These are phyloP conservation scores for Clonostachys byssicola DNA, from an alignment of 2,329 filamentous ascomycete species.

Conservation along the genomic window DNA sequence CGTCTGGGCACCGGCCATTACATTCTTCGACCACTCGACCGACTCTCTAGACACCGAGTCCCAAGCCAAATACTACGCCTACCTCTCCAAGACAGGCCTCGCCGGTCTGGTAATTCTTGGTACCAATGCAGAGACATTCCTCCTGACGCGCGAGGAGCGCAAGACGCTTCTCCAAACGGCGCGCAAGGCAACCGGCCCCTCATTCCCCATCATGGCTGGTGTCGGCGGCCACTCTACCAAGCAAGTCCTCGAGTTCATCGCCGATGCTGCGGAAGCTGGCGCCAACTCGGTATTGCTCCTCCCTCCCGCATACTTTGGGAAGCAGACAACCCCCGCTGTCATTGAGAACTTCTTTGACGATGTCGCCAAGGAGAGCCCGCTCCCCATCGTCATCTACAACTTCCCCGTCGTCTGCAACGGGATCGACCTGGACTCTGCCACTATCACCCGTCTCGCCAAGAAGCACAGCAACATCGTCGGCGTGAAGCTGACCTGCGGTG, in stretches of 20 bases:
- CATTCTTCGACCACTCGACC: slow-evolving; percentile 44
- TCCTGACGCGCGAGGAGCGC: slow-evolving; percentile 56
- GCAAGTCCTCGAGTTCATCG: slow-evolving; percentile 56
- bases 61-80: slow-evolving; percentile 45
- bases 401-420: slow-evolving; percentile 67
- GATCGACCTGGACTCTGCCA: slow-evolving; percentile 62
- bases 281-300: slow-evolving; percentile 59
- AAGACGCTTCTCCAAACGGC: slow-evolving; percentile 51
- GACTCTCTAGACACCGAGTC: slow-evolving; percentile 41
- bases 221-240: slow-evolving; percentile 62
- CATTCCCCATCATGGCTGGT: slow-evolving; percentile 80
- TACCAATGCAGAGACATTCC: slow-evolving; percentile 52
- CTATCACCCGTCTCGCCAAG: slow-evolving; percentile 50
- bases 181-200: slow-evolving; percentile 74
- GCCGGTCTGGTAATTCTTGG: slow-evolving; percentile 50
- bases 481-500: slow-evolving; percentile 59
- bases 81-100: slow-evolving; percentile 40
- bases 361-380: slow-evolving; percentile 40
- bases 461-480: slow-evolving; percentile 48
- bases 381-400: slow-evolving; percentile 64
- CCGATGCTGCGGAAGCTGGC: slow-evolving; percentile 56
- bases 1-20: slow-evolving; percentile 49
- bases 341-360: slow-evolving; percentile 57
- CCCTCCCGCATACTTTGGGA: slow-evolving; percentile 62
- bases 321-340: slow-evolving; percentile 52